These are phyloP conservation scores for Phaeosphaeria sp. DNA, from an alignment of 2,329 filamentous ascomycete species.

Conservation along the genomic window DNA sequence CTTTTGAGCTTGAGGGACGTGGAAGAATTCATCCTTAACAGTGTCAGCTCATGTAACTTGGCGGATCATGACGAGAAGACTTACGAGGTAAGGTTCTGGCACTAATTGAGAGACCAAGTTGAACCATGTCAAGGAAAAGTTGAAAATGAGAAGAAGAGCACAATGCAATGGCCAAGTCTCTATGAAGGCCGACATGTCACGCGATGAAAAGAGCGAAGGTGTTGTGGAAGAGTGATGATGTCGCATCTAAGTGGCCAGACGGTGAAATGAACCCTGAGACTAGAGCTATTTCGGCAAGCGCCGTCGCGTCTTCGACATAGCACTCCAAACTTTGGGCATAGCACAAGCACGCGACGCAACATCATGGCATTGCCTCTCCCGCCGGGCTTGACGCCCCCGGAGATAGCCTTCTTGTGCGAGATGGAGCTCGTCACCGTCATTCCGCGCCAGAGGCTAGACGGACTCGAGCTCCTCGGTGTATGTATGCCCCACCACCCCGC, in stretches of 20 bases:
- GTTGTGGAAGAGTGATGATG: conserved; percentile 7
- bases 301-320: conserved; percentile 14
- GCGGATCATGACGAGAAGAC: too few species aligned
- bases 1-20: conserved; percentile 87
- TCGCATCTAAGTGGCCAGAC: conserved; percentile 13
- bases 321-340: conserved; percentile 10
- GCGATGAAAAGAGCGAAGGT: conserved; percentile 4
- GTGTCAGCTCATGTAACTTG: too few species aligned
- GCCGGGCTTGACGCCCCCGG: conserved; percentile 77
- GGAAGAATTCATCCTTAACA: conserved; percentile 80
- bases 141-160: conserved; percentile 29
- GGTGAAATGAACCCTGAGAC: conserved; percentile 18
- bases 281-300: conserved; percentile 29
- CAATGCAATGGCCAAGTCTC: conserved; percentile 32
- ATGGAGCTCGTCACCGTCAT: conserved; percentile 96
- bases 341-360: conserved; percentile 30
- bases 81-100: conserved; percentile 65
- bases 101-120: conserved; percentile 56
- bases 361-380: conserved; percentile 68
- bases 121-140: conserved; percentile 32
- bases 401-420: conserved; percentile 94
- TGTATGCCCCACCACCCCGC: conserved; percentile 54
- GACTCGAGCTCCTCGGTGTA: conserved; percentile 84
- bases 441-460: conserved; percentile 87
- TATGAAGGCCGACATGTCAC: conserved; percentile 27